Conservation (phyloP, 2,329 filamentous ascomycete genomes). For the Diaporthe humulicola region DNA sequence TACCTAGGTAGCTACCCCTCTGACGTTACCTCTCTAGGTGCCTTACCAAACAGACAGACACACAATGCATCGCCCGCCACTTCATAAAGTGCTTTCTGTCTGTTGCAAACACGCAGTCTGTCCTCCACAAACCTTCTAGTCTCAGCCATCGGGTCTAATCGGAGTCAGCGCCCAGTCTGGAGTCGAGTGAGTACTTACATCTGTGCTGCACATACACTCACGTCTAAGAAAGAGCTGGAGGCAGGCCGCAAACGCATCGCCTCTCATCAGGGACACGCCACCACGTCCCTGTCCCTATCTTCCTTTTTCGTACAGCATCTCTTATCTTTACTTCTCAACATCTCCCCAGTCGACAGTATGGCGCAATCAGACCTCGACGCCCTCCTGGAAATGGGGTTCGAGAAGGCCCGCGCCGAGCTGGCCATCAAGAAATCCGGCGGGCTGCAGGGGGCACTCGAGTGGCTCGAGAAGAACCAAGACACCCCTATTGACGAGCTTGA, state of each 20-base stretch:
- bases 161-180: not conserved
- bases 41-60: not conserved
- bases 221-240: not conserved
- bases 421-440: slow-evolving; percentile 88
- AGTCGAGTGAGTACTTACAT: not conserved
- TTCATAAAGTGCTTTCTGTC: not conserved
- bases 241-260: not conserved
- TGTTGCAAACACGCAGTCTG: not conserved
- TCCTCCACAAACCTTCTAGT: not conserved
- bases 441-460: slow-evolving; percentile 89
- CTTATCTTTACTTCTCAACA: not conserved
- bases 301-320: not conserved
- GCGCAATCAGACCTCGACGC: slow-evolving; percentile 71
- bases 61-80: not conserved
- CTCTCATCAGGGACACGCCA: slow-evolving; percentile 24
- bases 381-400: slow-evolving; percentile 83
- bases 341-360: slow-evolving; percentile 53
- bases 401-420: slow-evolving; percentile 83
- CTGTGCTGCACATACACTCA: not conserved
- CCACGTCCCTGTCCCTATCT: slow-evolving; percentile 33
- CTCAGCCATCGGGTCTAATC: not conserved
- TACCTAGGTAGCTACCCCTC: slow-evolving; percentile 22
- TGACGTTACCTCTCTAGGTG: slow-evolving; percentile 22
- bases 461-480: slow-evolving; percentile 93
- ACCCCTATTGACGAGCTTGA: slow-evolving; percentile 87